phyloP scores from a whole-genome alignment of 352 stramenopile genomes.

The Globisporangium nunn region DNA sequence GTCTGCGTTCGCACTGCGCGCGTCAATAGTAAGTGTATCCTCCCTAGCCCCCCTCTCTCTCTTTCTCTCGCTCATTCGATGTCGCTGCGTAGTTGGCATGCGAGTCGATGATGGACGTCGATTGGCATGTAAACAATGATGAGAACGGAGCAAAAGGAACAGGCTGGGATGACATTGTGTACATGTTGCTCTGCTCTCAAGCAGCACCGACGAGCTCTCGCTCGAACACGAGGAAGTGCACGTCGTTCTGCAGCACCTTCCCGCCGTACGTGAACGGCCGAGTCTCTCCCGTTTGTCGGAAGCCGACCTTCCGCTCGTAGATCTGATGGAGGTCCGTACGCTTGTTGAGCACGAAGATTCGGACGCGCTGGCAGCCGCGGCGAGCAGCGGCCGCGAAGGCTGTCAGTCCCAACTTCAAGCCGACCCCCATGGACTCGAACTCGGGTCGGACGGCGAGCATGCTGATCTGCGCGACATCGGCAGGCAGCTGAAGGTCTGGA shows the following conservation, averaged over 20 bases:
- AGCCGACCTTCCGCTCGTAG: constrained; percentile 8
- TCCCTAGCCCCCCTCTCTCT: not conserved
- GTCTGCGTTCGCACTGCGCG: too few relatives aligned
- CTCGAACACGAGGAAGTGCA: constrained; percentile 10
- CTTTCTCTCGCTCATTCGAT: not conserved
- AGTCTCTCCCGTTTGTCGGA: constrained; percentile 5
- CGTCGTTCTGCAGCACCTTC: constrained; percentile 4
- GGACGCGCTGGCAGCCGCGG: constrained; percentile 1
- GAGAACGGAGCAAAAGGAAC: too few relatives aligned
- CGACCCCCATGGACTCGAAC: constrained; percentile 7
- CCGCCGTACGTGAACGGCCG: constrained; percentile 6
- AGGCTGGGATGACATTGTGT: too few relatives aligned
- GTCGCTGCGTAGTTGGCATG: too few relatives aligned
- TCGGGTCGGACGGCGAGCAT: constrained; percentile 8
- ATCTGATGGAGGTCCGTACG: constrained; percentile 6
- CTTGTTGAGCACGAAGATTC: constrained; percentile 12
- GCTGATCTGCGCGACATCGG: constrained; percentile 2
- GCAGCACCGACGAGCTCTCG: not conserved
- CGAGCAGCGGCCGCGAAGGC: constrained; percentile 2
- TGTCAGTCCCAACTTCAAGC: not conserved
- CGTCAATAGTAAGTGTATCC: too few relatives aligned
- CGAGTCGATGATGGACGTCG: too few relatives aligned
- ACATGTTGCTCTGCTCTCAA: not conserved
- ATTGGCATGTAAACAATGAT: too few relatives aligned
- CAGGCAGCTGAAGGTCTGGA: not conserved